phyloP scores from a whole-genome alignment of 176 grass and related monocot species.

The Oryza meridionalis region DNA sequence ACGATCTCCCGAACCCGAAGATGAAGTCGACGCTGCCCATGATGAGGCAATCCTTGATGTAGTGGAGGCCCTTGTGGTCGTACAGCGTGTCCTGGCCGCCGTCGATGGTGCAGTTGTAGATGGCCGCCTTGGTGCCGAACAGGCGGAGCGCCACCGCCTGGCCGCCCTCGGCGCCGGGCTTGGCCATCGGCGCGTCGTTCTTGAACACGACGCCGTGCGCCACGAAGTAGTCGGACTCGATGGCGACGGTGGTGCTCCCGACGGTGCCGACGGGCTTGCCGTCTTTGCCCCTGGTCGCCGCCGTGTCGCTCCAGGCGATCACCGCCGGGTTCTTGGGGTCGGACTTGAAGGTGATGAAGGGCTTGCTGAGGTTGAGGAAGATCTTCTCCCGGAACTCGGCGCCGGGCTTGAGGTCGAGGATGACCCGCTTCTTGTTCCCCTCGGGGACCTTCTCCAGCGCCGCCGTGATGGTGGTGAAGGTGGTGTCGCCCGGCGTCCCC shows the following conservation, averaged over 20 bases:
- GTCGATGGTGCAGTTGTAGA: constrained; percentile 58
- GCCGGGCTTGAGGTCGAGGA: constrained; percentile 48
- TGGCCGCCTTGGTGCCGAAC: constrained; percentile 54
- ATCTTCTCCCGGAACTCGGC: constrained; percentile 56
- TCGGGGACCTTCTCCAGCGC: constrained; percentile 35
- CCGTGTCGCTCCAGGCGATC: constrained; percentile 50
- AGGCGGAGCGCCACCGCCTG: constrained; percentile 62
- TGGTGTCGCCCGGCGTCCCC: not conserved
- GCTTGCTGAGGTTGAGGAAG: constrained; percentile 36
- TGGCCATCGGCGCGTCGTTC: constrained; percentile 58
- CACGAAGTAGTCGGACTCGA: constrained; percentile 54
- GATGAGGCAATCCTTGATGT: constrained; percentile 56
- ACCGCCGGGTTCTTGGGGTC: constrained; percentile 1
- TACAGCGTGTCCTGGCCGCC: constrained; percentile 67
- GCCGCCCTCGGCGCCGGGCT: constrained; percentile 42
- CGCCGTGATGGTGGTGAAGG: constrained; percentile 42
- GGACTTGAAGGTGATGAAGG: constrained; percentile 39
- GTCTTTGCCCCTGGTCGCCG: constrained; percentile 36
- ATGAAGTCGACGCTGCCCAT: constrained; percentile 66
- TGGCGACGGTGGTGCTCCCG: constrained; percentile 32
- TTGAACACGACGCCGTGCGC: constrained; percentile 41
- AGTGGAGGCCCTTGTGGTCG: constrained; percentile 69
- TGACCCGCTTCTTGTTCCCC: constrained; percentile 35
- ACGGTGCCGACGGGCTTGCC: constrained; percentile 54
- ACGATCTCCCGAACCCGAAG: constrained; percentile 53